Base-by-base conservation (phyloP, 257 asterid genomes). In the Petunia axillaris region DNA sequence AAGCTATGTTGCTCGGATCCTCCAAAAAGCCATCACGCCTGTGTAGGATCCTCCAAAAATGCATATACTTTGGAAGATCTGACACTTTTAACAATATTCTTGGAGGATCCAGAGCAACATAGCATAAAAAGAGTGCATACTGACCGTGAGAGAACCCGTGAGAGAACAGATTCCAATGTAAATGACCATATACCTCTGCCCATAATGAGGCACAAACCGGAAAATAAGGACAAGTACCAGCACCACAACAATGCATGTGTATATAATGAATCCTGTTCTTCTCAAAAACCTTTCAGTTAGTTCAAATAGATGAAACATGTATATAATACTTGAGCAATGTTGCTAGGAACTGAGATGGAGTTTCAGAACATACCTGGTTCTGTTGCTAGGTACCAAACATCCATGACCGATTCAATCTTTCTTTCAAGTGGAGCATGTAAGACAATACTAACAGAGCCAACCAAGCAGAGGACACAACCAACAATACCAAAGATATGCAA, bases 131-230 rank as follows among this genome's bases (percentile, higher is more conserved):
- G 54, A 59, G 41, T 67, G 64, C 35, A 53, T 77, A 86, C 91
- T 79, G 35, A 94, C 98, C 86, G 98, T 90, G 52, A 94, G 91
- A 80, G 98, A 94, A 14, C 97, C 98, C 85, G 88, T 88, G 79
- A 91, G 89, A 3, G 98, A 94, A 80, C 98, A 94, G 67, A 94
- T 91, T 46, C 98, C 99, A 40, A 93, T 92, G 88, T 92, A 93
- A 78, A 95, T 89, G 71, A 91, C 81, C 97, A 92, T 88, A 77
- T 95, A 78, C 5, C 80, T 88, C 83, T 95, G 94, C 25, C 98
- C 98, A 79, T 90, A 91, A 58, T 83, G 91, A 1, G 99, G 97
- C 73, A 82, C 94, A n/a, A 43, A 89, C n/a, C 76, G 41, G 81
- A 92, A 84, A 16, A 88, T 86, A 73, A 95, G 89, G 77, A 85